Percentiles rank a stretch among this genome's conserved stretches.
Evolutionary conservation across 2,329 filamentous ascomycete species (phyloP).

Genomic region (Hypoxylon rubiginosum): DNA sequence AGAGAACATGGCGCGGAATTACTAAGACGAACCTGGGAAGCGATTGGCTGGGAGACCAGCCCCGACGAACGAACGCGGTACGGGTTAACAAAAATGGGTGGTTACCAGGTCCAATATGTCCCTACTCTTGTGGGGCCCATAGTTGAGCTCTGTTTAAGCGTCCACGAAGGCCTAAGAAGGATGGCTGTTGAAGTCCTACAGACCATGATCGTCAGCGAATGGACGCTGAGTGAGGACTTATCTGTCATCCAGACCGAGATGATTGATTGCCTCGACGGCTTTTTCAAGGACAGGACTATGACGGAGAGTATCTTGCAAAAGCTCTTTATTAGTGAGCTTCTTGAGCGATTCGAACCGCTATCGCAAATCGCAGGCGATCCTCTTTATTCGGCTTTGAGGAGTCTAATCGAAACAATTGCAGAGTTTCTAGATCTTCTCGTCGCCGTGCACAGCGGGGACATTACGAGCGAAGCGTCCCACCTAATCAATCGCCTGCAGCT

Average conservation of each 20-base stretch:
- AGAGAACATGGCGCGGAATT: slow-evolving; percentile 91
- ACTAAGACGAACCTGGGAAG: slow-evolving; percentile 88
- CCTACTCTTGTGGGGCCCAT: slow-evolving; percentile 91
- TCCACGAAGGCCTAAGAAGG: slow-evolving; percentile 89
- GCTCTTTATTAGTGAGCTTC: slow-evolving; percentile 87
- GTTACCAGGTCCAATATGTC: slow-evolving; percentile 98
- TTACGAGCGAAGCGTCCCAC: slow-evolving; percentile 79
- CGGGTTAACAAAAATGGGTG: slow-evolving; percentile 86
- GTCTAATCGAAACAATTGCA: slow-evolving; percentile 86
- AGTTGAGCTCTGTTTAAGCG: slow-evolving; percentile 92
- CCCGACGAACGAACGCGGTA: slow-evolving; percentile 83
- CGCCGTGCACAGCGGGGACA: slow-evolving; percentile 85
- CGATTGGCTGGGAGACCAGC: slow-evolving; percentile 95
- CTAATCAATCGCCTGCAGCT: slow-evolving; percentile 90
- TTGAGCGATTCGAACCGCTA: slow-evolving; percentile 82
- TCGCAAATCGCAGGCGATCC: slow-evolving; percentile 76
- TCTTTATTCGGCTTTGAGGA: slow-evolving; percentile 80
- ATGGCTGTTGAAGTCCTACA: slow-evolving; percentile 95
- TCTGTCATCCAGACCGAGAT: slow-evolving; percentile 94
- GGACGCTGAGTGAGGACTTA: slow-evolving; percentile 93
- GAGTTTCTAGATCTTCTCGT: slow-evolving; percentile 92
- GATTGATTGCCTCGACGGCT: slow-evolving; percentile 90
- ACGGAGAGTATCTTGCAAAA: slow-evolving; percentile 93
- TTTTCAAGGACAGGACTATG: slow-evolving; percentile 90
- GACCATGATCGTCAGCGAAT: slow-evolving; percentile 98